Base-by-base conservation (phyloP, 129 eudicot species). In the Flaveria sonorensis region DNA sequence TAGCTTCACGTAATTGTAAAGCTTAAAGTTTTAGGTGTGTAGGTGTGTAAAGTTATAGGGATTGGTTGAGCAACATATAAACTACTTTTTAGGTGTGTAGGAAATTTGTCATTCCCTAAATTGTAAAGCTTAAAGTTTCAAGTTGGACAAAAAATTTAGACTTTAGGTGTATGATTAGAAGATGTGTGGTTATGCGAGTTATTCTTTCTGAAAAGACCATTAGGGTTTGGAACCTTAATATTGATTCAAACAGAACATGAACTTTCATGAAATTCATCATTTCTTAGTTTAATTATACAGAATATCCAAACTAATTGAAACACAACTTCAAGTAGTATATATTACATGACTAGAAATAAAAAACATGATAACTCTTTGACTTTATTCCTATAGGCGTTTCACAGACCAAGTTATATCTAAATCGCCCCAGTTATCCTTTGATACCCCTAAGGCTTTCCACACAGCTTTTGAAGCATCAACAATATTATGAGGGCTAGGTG, bases 381-480 rank as follows among this genome's bases (percentile, higher is more conserved):
- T 3, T 9, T 69, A 16, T n/a, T 13, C 2, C 11, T 26, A 18
- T 1, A 32, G 2, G 15, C 1, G 23, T 28, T 8, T 62, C 23
- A 21, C 10, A 63, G 79, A 77, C 79, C 79, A 83, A 26, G 82
- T 82, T 47, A 81, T 81, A 42, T 77, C 83, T 71, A 81, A 32
- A 42, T 81, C 71, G 18, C 88, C 88, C 83, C 83, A 85, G 45
- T 77, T 82, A 60, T 68, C 51, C 45, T 73, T 52, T 0, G 82
- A 51, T 28, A 82, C 86, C 52, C 89, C 89, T 39, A 86, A 76
- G 8, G 89, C 89, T 64, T 82, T 75, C 86, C 89, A 82, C 48
- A 86, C 86, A 0, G 89, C 89, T 68, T 79, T 70, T 4, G 84
- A 86, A 59, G 81, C 86, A 75, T 82, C 89, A 63, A 85, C 89